Conservation (phyloP, 2,329 filamentous ascomycete genomes). For the Monilinia laxa region DNA sequence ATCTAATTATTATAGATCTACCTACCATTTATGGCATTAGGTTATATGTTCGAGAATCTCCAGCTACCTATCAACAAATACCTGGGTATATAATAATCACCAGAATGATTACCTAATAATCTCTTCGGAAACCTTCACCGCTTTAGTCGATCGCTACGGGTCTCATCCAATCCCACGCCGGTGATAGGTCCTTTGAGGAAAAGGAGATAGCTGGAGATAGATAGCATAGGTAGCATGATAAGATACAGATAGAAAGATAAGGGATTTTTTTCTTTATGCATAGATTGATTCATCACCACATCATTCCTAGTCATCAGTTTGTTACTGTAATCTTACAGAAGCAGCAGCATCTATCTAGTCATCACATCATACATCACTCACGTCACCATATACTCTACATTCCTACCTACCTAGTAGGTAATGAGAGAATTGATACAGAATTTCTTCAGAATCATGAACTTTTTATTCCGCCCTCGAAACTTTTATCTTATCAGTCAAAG, state of each 20-base stretch:
- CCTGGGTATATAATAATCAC: neutral
- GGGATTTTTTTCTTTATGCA: conserved; percentile 2
- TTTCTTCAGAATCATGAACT: conserved; percentile 8
- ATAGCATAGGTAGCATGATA: conserved; percentile 5
- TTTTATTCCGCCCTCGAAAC: conserved; percentile 6
- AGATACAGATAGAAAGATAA: conserved; percentile 6
- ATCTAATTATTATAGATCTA: neutral
- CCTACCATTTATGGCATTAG: too few relatives aligned
- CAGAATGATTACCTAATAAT: neutral
- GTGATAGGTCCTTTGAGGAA: neutral
- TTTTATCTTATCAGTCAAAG: neutral
- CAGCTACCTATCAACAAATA: too few relatives aligned
- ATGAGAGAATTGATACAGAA: neutral
- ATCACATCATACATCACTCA: neutral
- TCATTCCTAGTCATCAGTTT: neutral
- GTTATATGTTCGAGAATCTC: neutral
- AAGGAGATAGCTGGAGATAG: neutral
- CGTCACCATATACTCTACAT: neutral
- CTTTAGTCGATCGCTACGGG: conserved; percentile 11
- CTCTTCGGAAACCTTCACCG: conserved; percentile 7
- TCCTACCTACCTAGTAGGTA: too few relatives aligned
- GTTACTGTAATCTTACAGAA: too few relatives aligned
- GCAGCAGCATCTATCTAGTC: neutral
- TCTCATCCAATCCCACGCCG: neutral
- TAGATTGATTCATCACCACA: neutral